phyloP scores from a whole-genome alignment of 108 stramenopile genomes.

The Poteriospumella lacustris region DNA sequence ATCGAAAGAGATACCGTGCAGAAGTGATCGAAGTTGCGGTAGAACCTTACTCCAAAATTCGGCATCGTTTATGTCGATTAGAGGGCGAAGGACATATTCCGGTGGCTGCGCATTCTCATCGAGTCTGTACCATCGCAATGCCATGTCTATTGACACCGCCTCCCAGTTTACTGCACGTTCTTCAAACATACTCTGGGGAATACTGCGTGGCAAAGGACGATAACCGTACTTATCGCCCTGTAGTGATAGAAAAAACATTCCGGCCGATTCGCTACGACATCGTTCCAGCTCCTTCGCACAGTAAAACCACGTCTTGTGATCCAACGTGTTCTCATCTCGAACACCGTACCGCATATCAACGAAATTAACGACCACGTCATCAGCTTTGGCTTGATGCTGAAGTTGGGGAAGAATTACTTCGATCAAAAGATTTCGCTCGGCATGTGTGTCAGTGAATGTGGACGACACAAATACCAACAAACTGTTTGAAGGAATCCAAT shows the following conservation, averaged over 20 bases:
- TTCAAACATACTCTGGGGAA: too few species aligned
- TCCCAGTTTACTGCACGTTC: too few species aligned
- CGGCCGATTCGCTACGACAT: constrained; percentile 10
- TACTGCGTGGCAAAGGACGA: background rate
- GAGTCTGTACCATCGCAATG: background rate
- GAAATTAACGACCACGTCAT: background rate
- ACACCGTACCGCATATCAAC: constrained; percentile 14
- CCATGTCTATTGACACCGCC: too few species aligned
- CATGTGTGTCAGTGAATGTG: background rate
- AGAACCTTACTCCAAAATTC: background rate
- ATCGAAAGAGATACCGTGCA: background rate
- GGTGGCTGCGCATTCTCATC: background rate
- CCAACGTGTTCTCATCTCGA: constrained; percentile 3
- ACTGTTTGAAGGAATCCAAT: background rate
- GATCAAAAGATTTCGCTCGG: background rate
- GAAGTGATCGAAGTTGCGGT: background rate
- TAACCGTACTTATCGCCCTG: constrained; percentile 12
- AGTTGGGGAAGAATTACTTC: background rate
- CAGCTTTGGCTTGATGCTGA: background rate
- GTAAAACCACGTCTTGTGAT: constrained; percentile 6
- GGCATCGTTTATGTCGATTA: background rate
- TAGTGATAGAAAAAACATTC: constrained; percentile 9
- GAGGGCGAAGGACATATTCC: background rate
- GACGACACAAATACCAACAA: background rate
- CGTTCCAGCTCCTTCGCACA: background rate